phyloP scores from a whole-genome alignment of 2,329 filamentous ascomycete species.

The Zopfia rhizophila region DNA sequence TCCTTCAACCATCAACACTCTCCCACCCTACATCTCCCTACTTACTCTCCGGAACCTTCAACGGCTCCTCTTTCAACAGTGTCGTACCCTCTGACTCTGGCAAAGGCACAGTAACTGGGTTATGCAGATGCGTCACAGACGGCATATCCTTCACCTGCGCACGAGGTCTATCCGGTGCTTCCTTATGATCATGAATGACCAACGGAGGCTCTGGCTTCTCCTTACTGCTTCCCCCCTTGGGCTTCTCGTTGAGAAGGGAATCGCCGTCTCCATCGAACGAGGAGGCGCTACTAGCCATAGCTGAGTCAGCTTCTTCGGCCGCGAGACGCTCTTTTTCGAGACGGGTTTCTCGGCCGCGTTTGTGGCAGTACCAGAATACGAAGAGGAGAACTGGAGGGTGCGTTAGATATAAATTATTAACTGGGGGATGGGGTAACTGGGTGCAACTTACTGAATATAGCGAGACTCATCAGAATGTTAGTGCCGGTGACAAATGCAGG shows the following conservation, averaged over 20 bases:
- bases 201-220: slow-evolving; percentile 37
- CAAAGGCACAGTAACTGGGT: slow-evolving; percentile 35
- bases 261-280: slow-evolving; percentile 42
- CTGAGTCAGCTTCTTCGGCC: slow-evolving; percentile 41
- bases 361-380: slow-evolving; percentile 98
- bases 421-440: neutral
- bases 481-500: slow-evolving; percentile 86
- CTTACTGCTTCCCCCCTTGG: slow-evolving; percentile 22
- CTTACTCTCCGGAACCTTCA: slow-evolving; percentile 21
- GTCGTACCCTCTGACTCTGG: slow-evolving; percentile 18
- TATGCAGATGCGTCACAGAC: slow-evolving; percentile 48
- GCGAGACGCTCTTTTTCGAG: slow-evolving; percentile 70
- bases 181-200: slow-evolving; percentile 40
- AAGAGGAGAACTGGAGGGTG: slow-evolving; percentile 76
- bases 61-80: slow-evolving; percentile 18
- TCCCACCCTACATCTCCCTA: slow-evolving; percentile 3
- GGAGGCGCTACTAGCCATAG: slow-evolving; percentile 39
- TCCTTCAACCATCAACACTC: neutral
- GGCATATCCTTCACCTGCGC: slow-evolving; percentile 47
- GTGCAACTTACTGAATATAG: slow-evolving; percentile 77
- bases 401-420: neutral
- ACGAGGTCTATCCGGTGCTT: slow-evolving; percentile 25
- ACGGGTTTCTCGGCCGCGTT: slow-evolving; percentile 86
- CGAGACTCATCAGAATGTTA: slow-evolving; percentile 90
- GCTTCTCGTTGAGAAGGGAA: slow-evolving; percentile 38